phyloP scores from a whole-genome alignment of 2,329 filamentous ascomycete species.

The Zasmidium citrigriseum region DNA sequence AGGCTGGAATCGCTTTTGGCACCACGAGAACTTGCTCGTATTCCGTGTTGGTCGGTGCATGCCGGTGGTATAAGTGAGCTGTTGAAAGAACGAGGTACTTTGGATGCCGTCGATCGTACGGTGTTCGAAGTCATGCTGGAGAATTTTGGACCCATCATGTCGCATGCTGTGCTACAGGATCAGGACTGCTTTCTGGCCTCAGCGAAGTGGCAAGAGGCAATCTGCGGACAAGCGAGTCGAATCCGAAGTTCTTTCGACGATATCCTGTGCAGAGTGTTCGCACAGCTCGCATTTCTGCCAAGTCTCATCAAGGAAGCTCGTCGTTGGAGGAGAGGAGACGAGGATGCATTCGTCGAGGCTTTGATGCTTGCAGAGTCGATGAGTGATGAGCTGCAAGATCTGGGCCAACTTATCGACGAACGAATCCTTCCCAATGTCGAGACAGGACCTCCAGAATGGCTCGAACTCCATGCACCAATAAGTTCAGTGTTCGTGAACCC shows the following conservation, averaged over 20 bases:
- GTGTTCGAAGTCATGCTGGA: not conserved
- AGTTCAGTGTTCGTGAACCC: no score
- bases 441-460: no score
- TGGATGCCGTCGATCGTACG: not conserved
- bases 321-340: not conserved
- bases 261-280: not conserved
- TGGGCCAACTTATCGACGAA: no score
- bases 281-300: not conserved
- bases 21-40: not conserved
- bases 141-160: conserved; percentile 1
- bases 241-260: not conserved
- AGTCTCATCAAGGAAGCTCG: not conserved
- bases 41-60: conserved; percentile 6
- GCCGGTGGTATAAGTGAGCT: conserved; percentile 2
- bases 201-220: not conserved
- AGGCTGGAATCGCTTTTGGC: not conserved
- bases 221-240: not conserved
- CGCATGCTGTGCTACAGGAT: not conserved
- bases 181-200: conserved; percentile 2
- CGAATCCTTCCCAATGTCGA: no score
- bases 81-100: not conserved
- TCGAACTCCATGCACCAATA: no score
- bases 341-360: not conserved
- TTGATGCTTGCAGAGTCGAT: not conserved
- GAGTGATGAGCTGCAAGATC: not conserved